Evolutionary conservation across 1,284 basidiomycete genomes (phyloP).

Genomic region (Cryptococcus sp.): DNA sequence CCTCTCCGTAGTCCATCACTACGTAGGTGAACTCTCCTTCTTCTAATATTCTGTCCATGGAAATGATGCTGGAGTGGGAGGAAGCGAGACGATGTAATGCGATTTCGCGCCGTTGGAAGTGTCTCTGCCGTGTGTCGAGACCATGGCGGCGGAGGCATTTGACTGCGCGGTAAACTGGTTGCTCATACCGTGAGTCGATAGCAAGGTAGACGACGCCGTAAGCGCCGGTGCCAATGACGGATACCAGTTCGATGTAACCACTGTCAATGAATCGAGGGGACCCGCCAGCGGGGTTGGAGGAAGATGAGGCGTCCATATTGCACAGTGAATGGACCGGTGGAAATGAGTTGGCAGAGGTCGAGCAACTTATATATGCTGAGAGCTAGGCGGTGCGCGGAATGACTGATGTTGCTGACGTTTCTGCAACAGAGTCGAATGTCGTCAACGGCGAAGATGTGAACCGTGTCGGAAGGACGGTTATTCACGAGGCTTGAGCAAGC

Average conservation of each 20-base stretch:
- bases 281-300: conserved; percentile 23
- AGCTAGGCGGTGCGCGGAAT: too few relatives aligned
- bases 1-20: conserved; percentile 70
- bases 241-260: conserved; percentile 79
- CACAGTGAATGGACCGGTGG: too few relatives aligned
- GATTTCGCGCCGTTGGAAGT: conserved; percentile 78
- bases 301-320: conserved; percentile 15
- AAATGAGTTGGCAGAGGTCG: too few relatives aligned
- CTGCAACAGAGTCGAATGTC: too few relatives aligned
- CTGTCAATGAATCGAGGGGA: conserved; percentile 65
- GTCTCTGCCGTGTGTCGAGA: conserved; percentile 69
- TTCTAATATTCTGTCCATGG: conserved; percentile 84
- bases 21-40: conserved; percentile 62
- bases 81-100: conserved; percentile 65
- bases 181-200: conserved; percentile 61
- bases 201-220: conserved; percentile 96
- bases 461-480: too few relatives aligned
- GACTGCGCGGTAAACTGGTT: conserved; percentile 69
- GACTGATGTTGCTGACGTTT: too few relatives aligned
- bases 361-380: too few relatives aligned
- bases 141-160: conserved; percentile 72
- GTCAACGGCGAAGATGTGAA: too few relatives aligned
- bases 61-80: conserved; percentile 75
- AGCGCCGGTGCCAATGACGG: conserved; percentile 89
- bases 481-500: too few relatives aligned